These are phyloP conservation scores for Rhizopogon salebrosus DNA, from an alignment of 768 basidiomycete species.

Conservation along the genomic window DNA sequence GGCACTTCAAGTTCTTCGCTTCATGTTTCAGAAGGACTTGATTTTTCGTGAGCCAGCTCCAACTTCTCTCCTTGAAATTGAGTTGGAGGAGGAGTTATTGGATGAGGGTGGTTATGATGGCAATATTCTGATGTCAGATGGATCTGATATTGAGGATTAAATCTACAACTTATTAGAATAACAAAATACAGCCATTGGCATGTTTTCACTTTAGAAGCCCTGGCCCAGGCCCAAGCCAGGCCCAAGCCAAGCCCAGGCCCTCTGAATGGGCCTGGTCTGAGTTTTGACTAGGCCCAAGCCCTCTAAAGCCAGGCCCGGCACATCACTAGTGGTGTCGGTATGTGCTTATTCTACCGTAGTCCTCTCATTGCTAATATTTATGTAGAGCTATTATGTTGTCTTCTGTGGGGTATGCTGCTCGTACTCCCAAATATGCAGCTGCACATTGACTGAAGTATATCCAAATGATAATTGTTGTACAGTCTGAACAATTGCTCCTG, in stretches of 20 bases:
- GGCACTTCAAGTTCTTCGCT: conserved; percentile 28
- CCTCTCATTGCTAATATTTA: conserved; percentile 17
- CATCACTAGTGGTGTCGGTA: conserved; percentile 42
- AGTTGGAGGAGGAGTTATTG: neutral
- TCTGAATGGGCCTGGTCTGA: neutral
- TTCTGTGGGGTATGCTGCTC: conserved; percentile 47
- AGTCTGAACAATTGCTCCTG: no score
- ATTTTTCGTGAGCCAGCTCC: conserved; percentile 13
- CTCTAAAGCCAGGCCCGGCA: neutral
- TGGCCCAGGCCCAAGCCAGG: neutral
- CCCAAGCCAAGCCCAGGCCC: neutral
- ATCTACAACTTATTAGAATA: neutral
- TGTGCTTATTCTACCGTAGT: conserved; percentile 10
- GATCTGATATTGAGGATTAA: no score
- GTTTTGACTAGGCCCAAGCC: neutral
- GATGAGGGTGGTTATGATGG: no score
- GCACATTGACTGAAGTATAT: conserved; percentile 4
- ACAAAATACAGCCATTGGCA: neutral
- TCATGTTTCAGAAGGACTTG: conserved; percentile 15
- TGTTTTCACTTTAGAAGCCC: neutral
- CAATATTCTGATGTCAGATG: no score
- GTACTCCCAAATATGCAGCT: neutral
- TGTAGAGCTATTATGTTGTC: conserved; percentile 51
- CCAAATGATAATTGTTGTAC: conserved; percentile 50
- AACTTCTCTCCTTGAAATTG: neutral